A percentile compares a stretch with the other conserved stretches of the same genome.
phyloP scores from a whole-genome alignment of 1,284 basidiomycete genomes.

The Fomitopsis betulina region DNA sequence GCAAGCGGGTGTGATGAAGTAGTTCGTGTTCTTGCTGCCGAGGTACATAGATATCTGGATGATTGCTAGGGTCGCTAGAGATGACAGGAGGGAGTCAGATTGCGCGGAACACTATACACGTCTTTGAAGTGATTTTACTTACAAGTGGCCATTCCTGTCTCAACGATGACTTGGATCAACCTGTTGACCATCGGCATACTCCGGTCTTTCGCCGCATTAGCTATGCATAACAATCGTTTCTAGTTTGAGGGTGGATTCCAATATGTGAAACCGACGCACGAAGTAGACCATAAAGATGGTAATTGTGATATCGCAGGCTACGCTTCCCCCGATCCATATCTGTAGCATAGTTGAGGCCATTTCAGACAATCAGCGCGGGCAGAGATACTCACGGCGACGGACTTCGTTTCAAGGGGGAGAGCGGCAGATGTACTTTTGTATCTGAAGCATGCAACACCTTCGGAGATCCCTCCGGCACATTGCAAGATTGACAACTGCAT shows the following conservation, averaged over 20 bases:
- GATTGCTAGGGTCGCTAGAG: not conserved
- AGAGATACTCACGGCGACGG: not conserved
- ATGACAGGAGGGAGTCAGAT: not conserved
- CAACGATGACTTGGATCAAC: conserved; percentile 6
- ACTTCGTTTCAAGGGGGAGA: not conserved
- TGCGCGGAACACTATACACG: not conserved
- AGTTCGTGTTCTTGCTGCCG: not conserved
- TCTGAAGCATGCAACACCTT: conserved; percentile 2
- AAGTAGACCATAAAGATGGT: conserved; percentile 6
- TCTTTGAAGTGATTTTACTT: not conserved
- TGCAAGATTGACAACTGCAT: conserved; percentile 8
- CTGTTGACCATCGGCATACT: conserved; percentile 1
- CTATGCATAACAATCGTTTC: not conserved
- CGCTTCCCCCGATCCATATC: not conserved
- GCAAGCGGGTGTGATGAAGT: not conserved
- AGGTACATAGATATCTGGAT: not conserved
- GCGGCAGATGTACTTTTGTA: not conserved
- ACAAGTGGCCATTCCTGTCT: conserved; percentile 9
- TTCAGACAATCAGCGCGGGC: too few species aligned
- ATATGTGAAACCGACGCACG: not conserved
- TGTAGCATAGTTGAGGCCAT: not conserved
- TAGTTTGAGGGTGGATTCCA: too few species aligned
- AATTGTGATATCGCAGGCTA: conserved; percentile 7
- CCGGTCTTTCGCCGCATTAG: conserved; percentile 1
- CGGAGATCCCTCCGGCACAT: conserved; percentile 6